These are phyloP conservation scores for Oryza glaberrima DNA, from an alignment of 176 grass and related monocot species.

Conservation along the genomic window DNA sequence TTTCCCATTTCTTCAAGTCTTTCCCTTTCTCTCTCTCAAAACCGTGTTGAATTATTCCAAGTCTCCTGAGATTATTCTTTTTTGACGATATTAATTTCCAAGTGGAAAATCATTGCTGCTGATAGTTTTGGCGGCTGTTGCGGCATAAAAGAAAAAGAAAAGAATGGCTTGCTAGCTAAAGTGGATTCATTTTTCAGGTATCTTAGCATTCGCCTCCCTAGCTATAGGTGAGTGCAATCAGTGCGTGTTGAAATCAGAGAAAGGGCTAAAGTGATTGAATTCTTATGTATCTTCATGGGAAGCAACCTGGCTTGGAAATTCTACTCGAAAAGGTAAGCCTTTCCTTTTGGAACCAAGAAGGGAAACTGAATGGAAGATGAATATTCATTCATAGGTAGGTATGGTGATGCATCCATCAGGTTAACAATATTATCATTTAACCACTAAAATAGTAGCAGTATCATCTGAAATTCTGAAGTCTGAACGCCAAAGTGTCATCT, in stretches of 20 bases:
- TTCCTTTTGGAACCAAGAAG: neutral
- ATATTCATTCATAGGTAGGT: neutral
- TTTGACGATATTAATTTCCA: slow-evolving; percentile 42
- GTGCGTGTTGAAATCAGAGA: neutral
- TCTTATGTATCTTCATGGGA: slow-evolving; percentile 22
- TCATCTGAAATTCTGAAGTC: neutral
- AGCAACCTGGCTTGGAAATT: slow-evolving; percentile 29
- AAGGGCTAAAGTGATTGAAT: neutral
- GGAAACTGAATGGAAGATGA: neutral
- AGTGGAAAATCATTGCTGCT: slow-evolving; percentile 41
- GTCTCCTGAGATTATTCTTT: slow-evolving; percentile 30
- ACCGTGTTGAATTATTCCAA: slow-evolving; percentile 59
- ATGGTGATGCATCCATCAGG: neutral
- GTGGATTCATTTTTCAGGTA: slow-evolving; percentile 36
- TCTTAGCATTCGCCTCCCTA: slow-evolving; percentile 14
- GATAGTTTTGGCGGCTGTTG: slow-evolving; percentile 33
- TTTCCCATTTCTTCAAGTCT: neutral
- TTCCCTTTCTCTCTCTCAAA: slow-evolving; percentile 23
- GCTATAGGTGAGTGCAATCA: neutral
- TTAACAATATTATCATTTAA: neutral
- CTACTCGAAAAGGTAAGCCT: neutral
- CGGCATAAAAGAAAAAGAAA: too few relatives aligned
- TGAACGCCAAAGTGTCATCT: neutral
- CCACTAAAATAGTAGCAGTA: neutral
- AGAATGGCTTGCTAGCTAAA: slow-evolving; percentile 29